These are phyloP conservation scores for Alternaria infectoria DNA, from an alignment of 2,329 filamentous ascomycete genomes.

Conservation along the genomic window DNA sequence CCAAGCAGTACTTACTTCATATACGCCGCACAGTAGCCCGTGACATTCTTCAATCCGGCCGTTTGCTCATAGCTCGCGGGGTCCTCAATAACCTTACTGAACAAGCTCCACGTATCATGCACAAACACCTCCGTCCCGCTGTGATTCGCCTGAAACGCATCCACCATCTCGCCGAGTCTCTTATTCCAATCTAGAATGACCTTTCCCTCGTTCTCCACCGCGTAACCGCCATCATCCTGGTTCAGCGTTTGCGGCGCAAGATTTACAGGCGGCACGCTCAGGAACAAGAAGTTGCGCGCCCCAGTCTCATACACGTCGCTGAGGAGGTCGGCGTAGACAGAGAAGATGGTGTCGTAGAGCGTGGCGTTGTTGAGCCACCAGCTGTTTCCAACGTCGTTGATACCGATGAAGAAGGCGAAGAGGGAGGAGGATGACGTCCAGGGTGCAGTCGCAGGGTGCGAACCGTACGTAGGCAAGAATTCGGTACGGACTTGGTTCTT, in stretches of 20 bases:
- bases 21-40: constrained; percentile 62
- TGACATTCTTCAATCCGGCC: constrained; percentile 61
- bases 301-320: constrained; percentile 53
- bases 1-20: constrained; percentile 49
- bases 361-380: constrained; percentile 52
- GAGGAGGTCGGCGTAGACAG: constrained; percentile 46
- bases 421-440: constrained; percentile 56
- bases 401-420: constrained; percentile 62
- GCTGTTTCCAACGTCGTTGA: constrained; percentile 62
- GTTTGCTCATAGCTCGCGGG: constrained; percentile 60
- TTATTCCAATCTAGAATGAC: constrained; percentile 62
- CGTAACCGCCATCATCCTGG: constrained; percentile 44
- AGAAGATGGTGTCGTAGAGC: constrained; percentile 45
- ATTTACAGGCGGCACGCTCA: constrained; percentile 58
- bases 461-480: constrained; percentile 53
- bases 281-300: constrained; percentile 58
- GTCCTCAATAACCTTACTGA: constrained; percentile 59
- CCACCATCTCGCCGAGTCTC: constrained; percentile 52
- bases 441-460: constrained; percentile 37
- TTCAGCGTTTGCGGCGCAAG: constrained; percentile 57
- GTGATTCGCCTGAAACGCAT: constrained; percentile 45
- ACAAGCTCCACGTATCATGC: constrained; percentile 62
- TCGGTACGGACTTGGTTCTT: constrained; percentile 58
- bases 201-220: constrained; percentile 43
- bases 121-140: constrained; percentile 55